phyloP scores from a whole-genome alignment of 2,329 filamentous ascomycete species.

The Neoarthrinium moseri region DNA sequence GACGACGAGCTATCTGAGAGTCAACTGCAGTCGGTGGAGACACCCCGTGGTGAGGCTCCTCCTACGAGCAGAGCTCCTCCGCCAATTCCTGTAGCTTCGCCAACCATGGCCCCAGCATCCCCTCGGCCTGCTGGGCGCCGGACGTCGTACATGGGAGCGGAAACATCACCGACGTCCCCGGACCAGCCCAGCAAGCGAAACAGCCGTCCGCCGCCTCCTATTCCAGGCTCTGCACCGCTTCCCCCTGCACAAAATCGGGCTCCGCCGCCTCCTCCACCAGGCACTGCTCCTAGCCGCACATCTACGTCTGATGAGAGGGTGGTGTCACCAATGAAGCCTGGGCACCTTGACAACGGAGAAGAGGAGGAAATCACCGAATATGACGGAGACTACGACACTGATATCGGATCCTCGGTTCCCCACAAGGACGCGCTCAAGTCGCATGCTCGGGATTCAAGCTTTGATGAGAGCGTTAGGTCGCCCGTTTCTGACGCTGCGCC shows the following conservation, averaged over 20 bases:
- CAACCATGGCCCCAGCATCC: conserved; percentile 41
- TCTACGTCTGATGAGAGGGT: conserved; percentile 56
- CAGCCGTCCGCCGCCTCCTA: conserved; percentile 58
- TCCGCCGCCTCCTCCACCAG: conserved; percentile 66
- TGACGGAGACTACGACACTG: conserved; percentile 96
- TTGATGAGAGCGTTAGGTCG: conserved; percentile 68
- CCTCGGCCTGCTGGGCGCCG: conserved; percentile 32
- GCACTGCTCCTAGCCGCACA: conserved; percentile 49
- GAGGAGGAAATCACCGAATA: conserved; percentile 88
- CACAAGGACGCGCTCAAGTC: conserved; percentile 91
- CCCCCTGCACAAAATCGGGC: conserved; percentile 56
- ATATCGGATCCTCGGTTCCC: conserved; percentile 89
- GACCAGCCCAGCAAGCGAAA: conserved; percentile 46
- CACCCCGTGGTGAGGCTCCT: conserved; percentile 35
- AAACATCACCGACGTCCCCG: conserved; percentile 37
- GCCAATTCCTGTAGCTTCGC: conserved; percentile 43
- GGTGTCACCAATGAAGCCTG: conserved; percentile 39
- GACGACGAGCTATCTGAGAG: conserved; percentile 77
- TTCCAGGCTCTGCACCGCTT: conserved; percentile 54
- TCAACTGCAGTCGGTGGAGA: conserved; percentile 43
- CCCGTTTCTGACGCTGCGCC: conserved; percentile 43
- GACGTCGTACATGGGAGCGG: conserved; percentile 33
- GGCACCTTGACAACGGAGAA: conserved; percentile 52
- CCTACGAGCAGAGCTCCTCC: conserved; percentile 38
- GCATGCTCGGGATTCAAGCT: conserved; percentile 73